Evolutionary conservation across 148 eudicot genomes (phyloP), one percentile per base, ranked within the genome.

Genomic region (Diospyros lotus): DNA sequence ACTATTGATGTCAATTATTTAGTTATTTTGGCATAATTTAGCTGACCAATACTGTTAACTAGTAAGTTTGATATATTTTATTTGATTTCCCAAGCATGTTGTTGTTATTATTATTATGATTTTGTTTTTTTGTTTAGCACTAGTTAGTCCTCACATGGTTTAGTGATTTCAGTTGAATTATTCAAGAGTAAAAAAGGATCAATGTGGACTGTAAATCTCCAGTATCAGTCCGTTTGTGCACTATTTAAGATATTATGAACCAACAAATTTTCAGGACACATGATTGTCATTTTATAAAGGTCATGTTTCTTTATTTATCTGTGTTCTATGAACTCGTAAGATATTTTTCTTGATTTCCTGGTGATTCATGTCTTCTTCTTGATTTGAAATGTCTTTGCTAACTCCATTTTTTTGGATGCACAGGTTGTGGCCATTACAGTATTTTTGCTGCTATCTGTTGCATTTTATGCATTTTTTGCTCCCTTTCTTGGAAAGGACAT

Each of bases 351-450:
- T 60, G 55, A 59, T 28, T 39, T 18, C 39, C 4, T 66, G 38
- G n/a, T 48, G 6, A 64, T 67, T 46, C n/a, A 28, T 17, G 7
- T 53, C 28, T 53, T 70, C 6, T 41, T 39, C 17, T 53, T 54
- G 28, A 10, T 9, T 41, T 53, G 46, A 39, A 40, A 4, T 55
- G 48, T 40, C 8, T 72, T 72, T 58, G 43, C 10, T 56, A 56
- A 10, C 3, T 56, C 3, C 18, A 17, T 11, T 13, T 51, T 38
- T 60, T 58, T 14, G 65, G 75, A 5, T 78, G 64, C 71, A 77
- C 91, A 93, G 98, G 92, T 93, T 76, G 93, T 93, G 84, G 98
- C 96, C 64, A 88, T 91, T 63, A 91, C 94, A 38, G 96, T 93
- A 60, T 93, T 86, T 66, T 88, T 84, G 86, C 79, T 93, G 84